phyloP scores from a whole-genome alignment of 2,329 filamentous ascomycete genomes.

The Paraphoma chrysanthemicola region DNA sequence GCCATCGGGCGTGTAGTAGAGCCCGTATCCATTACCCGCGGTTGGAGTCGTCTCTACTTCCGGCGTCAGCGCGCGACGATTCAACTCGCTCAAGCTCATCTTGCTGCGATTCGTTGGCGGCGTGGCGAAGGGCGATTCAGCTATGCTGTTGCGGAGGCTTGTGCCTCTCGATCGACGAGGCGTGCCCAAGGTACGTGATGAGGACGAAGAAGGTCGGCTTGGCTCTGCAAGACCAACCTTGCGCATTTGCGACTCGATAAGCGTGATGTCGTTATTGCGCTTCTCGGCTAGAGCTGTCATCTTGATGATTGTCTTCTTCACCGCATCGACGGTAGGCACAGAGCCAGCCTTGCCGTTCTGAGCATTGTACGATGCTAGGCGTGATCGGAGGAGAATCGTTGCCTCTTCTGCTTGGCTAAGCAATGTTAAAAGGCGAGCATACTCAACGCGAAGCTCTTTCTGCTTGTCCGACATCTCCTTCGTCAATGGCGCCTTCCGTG shows the following conservation, averaged over 20 bases:
- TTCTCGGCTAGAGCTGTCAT: conserved; percentile 94
- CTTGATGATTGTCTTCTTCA: conserved; percentile 88
- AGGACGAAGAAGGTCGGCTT: conserved; percentile 32
- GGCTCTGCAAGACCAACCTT: conserved; percentile 59
- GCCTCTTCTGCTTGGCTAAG: conserved; percentile 82
- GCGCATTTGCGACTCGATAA: conserved; percentile 85
- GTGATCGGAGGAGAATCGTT: conserved; percentile 78
- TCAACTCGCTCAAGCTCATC: conserved; percentile 39
- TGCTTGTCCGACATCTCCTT: conserved; percentile 85
- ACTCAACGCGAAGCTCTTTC: conserved; percentile 79
- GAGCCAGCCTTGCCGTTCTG: conserved; percentile 53
- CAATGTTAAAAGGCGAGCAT: conserved; percentile 74
- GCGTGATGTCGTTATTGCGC: conserved; percentile 87
- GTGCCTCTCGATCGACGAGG: conserved; percentile 23
- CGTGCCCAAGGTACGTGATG: conserved; percentile 22
- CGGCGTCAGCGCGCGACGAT: conserved; percentile 37
- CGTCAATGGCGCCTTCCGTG: conserved; percentile 76
- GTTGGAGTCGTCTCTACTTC: conserved; percentile 36
- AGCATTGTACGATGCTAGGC: conserved; percentile 66
- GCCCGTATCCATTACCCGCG: conserved; percentile 38
- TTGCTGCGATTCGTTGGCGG: conserved; percentile 44
- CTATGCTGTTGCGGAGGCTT: conserved; percentile 21
- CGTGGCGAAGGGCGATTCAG: conserved; percentile 44
- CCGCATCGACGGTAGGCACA: conserved; percentile 87
- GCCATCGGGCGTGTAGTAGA: conserved; percentile 45